Evolutionary conservation across 2,329 filamentous ascomycete species (phyloP).

Genomic region (Alternaria triticina): DNA sequence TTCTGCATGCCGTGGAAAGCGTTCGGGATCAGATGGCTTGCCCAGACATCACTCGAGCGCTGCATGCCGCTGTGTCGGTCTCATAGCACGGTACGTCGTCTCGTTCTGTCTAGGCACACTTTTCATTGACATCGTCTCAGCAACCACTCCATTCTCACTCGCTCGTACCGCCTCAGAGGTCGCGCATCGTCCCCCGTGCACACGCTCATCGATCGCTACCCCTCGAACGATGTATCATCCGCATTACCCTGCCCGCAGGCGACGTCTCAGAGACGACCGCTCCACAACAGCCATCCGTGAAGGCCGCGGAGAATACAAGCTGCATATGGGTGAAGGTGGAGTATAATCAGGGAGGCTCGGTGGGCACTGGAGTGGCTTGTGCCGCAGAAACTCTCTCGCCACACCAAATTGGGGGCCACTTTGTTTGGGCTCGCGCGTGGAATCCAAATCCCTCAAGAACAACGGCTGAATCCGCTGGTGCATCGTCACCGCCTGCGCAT

Average conservation of each 20-base stretch:
- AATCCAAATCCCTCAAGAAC: accelerated
- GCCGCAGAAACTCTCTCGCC: not conserved
- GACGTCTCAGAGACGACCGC: not conserved
- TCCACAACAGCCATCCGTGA: not conserved
- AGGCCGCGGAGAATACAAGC: not conserved
- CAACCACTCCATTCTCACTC: not conserved
- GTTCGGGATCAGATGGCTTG: not conserved
- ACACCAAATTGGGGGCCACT: not conserved
- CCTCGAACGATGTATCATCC: not conserved
- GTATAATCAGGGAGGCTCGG: too few relatives aligned
- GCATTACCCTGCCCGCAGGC: not conserved
- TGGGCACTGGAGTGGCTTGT: not conserved
- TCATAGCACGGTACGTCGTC: too few relatives aligned
- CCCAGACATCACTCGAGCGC: not conserved
- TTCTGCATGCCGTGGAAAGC: not conserved
- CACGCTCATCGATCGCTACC: not conserved
- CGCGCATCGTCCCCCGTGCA: not conserved
- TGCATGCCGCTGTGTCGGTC: too few relatives aligned
- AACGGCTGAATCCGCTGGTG: not conserved
- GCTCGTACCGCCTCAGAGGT: not conserved
- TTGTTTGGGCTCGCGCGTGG: not conserved
- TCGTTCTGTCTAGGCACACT: not conserved
- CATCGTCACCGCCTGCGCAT: not conserved
- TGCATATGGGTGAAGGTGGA: not conserved
- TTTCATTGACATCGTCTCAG: not conserved